Percentiles rank a stretch among this genome's conserved stretches.
Evolutionary conservation across 2,329 filamentous ascomycete species (phyloP).

Genomic region (Trichophyton schoenleinii): DNA sequence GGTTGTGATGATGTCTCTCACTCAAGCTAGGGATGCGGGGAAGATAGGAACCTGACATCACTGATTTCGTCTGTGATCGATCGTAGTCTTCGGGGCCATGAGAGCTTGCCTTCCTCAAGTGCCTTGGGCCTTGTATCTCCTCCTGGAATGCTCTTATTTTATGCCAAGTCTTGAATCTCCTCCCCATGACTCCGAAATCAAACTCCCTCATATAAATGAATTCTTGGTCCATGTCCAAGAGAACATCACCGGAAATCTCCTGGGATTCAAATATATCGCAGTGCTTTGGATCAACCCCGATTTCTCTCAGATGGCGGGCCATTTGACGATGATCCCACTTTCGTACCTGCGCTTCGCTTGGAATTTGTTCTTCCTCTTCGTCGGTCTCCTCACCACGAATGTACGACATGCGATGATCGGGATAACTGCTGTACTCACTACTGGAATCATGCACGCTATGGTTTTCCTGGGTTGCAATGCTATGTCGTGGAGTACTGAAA

Average conservation of each 20-base stretch:
- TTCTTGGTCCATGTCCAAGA: constrained; percentile 89
- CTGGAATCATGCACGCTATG: constrained; percentile 59
- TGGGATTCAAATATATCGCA: constrained; percentile 93
- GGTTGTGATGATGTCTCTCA: constrained; percentile 11
- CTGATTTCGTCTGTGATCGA: constrained; percentile 31
- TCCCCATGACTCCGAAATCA: constrained; percentile 79
- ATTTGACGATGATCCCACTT: constrained; percentile 71
- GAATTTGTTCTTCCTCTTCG: constrained; percentile 63
- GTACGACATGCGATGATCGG: constrained; percentile 70
- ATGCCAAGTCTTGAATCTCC: constrained; percentile 87
- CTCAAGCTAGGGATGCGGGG: constrained; percentile 33
- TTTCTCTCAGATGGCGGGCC: constrained; percentile 74
- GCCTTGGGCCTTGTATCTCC: constrained; percentile 56
- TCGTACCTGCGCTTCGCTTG: constrained; percentile 61
- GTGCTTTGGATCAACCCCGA: constrained; percentile 75
- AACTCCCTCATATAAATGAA: constrained; percentile 94
- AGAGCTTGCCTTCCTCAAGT: constrained; percentile 25
- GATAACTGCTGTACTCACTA: constrained; percentile 76
- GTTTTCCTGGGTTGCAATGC: constrained; percentile 39
- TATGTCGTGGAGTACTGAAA: constrained; percentile 52
- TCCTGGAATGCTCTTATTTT: constrained; percentile 88
- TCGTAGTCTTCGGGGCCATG: constrained; percentile 35
- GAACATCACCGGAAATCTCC: constrained; percentile 86
- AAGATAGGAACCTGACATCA: constrained; percentile 28
- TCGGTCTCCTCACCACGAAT: constrained; percentile 83